A percentile compares a stretch with the other conserved stretches of the same genome.
Conservation (phyloP, 1,284 basidiomycete species). For the Gymnopus androsaceus region DNA sequence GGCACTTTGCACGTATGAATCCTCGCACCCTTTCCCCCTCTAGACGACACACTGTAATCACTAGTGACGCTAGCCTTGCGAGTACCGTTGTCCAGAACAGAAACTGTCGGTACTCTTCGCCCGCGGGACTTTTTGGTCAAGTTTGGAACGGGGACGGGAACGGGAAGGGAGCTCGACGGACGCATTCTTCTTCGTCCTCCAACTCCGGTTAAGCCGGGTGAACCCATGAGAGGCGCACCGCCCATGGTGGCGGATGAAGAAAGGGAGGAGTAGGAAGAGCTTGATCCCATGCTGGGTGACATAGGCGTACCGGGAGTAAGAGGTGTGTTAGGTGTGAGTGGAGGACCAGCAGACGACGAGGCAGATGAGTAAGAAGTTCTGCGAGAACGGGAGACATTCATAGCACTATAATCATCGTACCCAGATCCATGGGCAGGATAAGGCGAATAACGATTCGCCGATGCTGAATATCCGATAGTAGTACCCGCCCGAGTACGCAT, state of each 20-base stretch:
- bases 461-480: not conserved
- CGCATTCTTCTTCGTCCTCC: not conserved
- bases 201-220: not conserved
- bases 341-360: slow-evolving; percentile 3
- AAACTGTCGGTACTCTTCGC: slow-evolving; percentile 58
- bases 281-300: not conserved
- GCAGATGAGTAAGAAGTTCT: slow-evolving; percentile 10
- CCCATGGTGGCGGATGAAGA: not conserved
- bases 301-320: slow-evolving; percentile 7
- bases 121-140: slow-evolving; percentile 74
- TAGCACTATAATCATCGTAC: not conserved
- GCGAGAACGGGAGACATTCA: not conserved
- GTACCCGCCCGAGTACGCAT: slow-evolving; percentile 14
- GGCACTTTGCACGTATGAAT: slow-evolving; percentile 14
- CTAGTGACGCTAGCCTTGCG: slow-evolving; percentile 1
- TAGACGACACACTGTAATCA: not conserved
- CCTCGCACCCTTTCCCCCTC: slow-evolving; percentile 10
- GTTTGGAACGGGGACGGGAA: slow-evolving; percentile 69
- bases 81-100: not conserved
- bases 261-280: not conserved
- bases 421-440: not conserved
- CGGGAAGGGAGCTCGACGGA: slow-evolving; percentile 7
- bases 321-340: slow-evolving; percentile 4
- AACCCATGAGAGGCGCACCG: not conserved
- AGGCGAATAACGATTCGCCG: slow-evolving; percentile 1